Conservation (phyloP, 2,329 filamentous ascomycete species). For the Hymenoscyphus fructigenus region DNA sequence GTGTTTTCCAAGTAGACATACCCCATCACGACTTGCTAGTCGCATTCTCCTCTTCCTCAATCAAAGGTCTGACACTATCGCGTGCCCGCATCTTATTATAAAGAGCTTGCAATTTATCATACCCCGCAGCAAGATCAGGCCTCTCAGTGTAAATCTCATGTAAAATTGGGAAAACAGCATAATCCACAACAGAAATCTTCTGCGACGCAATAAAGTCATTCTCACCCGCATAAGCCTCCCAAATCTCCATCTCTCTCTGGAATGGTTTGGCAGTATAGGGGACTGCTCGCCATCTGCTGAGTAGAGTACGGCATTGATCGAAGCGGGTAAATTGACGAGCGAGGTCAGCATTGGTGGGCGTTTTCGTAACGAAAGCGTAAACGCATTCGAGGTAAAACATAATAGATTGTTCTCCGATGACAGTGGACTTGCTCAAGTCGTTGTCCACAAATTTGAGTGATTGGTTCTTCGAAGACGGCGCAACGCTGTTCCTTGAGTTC, state of each 20-base stretch:
- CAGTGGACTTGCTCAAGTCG: conserved; percentile 46
- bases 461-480: conserved; percentile 24
- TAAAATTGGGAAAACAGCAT: conserved; percentile 56
- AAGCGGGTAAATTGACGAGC: conserved; percentile 31
- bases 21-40: neutral
- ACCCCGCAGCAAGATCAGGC: conserved; percentile 26
- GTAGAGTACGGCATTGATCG: conserved; percentile 24
- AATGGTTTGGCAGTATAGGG: conserved; percentile 28
- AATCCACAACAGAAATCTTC: conserved; percentile 50
- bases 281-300: conserved; percentile 27
- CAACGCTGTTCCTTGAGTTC: conserved; percentile 30
- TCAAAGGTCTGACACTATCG: neutral
- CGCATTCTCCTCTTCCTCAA: neutral
- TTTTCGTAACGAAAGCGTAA: conserved; percentile 38
- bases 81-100: neutral
- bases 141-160: conserved; percentile 44
- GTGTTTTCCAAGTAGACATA: neutral
- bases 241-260: conserved; percentile 33
- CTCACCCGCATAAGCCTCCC: conserved; percentile 24
- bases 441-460: conserved; percentile 56
- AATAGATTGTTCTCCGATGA: conserved; percentile 52
- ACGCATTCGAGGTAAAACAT: conserved; percentile 61
- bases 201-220: conserved; percentile 46
- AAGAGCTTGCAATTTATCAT: neutral
- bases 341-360: conserved; percentile 23